Evolutionary conservation across 495 filamentous ascomycete species (phyloP).

Genomic region (Poronia punctata): DNA sequence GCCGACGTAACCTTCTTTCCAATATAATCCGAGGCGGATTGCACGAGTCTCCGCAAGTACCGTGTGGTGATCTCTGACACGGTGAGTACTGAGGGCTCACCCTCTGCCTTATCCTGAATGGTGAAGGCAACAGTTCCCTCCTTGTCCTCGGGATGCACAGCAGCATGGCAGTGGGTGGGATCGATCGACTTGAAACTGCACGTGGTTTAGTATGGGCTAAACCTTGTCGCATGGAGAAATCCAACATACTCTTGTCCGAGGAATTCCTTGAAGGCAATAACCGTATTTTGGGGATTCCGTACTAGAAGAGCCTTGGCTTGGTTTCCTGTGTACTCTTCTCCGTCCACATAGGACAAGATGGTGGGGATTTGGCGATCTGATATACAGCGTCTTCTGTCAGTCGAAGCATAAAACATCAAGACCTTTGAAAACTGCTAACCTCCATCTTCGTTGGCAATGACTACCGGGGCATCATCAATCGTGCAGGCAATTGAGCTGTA

Average conservation of each 20-base stretch:
- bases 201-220: constrained; percentile 6
- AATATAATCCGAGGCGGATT: constrained; percentile 82
- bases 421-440: constrained; percentile 44
- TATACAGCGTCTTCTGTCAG: constrained; percentile 9
- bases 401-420: constrained; percentile 6
- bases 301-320: constrained; percentile 91
- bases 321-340: constrained; percentile 92
- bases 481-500: constrained; percentile 95
- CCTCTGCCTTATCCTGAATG: constrained; percentile 62
- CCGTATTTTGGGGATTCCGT: constrained; percentile 85
- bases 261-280: constrained; percentile 93
- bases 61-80: constrained; percentile 83
- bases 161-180: constrained; percentile 87
- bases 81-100: constrained; percentile 58
- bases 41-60: constrained; percentile 72
- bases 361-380: constrained; percentile 94
- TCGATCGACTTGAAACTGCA: constrained; percentile 86
- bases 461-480: constrained; percentile 87
- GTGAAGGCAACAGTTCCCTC: constrained; percentile 73
- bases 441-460: constrained; percentile 99
- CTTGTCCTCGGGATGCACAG: constrained; percentile 77
- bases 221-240: not conserved
- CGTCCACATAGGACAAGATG: constrained; percentile 86
- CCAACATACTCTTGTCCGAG: constrained; percentile 74
- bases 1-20: constrained; percentile 88